phyloP scores from a whole-genome alignment of 2,329 filamentous ascomycete species.

The Clathrospora elynae region DNA sequence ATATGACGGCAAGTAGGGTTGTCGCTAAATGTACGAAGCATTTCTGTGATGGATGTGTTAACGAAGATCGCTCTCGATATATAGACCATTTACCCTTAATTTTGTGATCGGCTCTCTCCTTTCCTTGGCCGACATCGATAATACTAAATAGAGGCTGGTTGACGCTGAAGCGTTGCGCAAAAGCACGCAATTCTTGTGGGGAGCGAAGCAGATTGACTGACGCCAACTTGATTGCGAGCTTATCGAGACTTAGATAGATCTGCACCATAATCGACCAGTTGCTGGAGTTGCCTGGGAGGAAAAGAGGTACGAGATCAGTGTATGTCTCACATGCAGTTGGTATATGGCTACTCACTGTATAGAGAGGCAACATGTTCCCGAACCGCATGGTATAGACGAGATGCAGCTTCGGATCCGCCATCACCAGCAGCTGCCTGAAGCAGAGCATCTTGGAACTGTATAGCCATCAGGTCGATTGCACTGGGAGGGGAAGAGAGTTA shows the following conservation, averaged over 20 bases:
- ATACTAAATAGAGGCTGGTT: constrained; percentile 55
- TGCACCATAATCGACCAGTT: constrained; percentile 55
- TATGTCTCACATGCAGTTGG: too few relatives aligned
- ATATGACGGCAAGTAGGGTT: constrained; percentile 55
- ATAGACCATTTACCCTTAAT: constrained; percentile 45
- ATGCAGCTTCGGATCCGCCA: constrained; percentile 55
- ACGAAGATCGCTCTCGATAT: background rate
- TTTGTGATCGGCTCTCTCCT: constrained; percentile 56
- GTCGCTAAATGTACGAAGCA: constrained; percentile 53
- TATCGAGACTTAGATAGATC: constrained; percentile 55
- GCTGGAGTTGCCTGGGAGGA: constrained; percentile 46
- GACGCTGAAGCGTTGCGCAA: constrained; percentile 52
- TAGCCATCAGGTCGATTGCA: background rate
- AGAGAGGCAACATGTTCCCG: constrained; percentile 49
- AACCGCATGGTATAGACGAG: constrained; percentile 50
- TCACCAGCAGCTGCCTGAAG: constrained; percentile 48
- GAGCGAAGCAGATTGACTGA: constrained; percentile 49
- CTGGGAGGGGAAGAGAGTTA: constrained; percentile 6
- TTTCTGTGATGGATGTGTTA: constrained; percentile 41
- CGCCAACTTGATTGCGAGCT: constrained; percentile 51
- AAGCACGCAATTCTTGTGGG: constrained; percentile 49
- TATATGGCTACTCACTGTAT: too few relatives aligned
- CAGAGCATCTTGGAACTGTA: constrained; percentile 53
- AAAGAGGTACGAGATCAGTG: too few relatives aligned
- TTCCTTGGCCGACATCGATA: constrained; percentile 55